Percentiles rank a stretch among this genome's conserved stretches.
Evolutionary conservation across 179 eudicot species (phyloP).

Genomic region (Silene vulgaris): DNA sequence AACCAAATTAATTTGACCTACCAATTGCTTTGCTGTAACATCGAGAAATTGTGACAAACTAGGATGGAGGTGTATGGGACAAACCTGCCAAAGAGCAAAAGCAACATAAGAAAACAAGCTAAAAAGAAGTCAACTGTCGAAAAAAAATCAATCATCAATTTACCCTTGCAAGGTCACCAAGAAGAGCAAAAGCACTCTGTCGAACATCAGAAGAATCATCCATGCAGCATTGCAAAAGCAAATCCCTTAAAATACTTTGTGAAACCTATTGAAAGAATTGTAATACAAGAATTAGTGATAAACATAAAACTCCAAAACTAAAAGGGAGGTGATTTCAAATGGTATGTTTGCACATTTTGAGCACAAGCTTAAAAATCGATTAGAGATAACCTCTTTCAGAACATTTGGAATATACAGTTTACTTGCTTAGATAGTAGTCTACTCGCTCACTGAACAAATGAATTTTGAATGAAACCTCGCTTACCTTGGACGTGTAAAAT

Average conservation of each 20-base stretch:
- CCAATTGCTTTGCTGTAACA: slow-evolving; percentile 81
- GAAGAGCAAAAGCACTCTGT: slow-evolving; percentile 96
- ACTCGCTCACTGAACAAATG: background rate
- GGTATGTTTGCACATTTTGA: background rate
- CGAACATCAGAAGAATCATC: slow-evolving; percentile 83
- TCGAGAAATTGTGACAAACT: slow-evolving; percentile 74
- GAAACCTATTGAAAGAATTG: slow-evolving; percentile 51
- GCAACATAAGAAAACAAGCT: background rate
- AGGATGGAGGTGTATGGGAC: slow-evolving; percentile 72
- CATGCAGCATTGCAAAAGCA: slow-evolving; percentile 89
- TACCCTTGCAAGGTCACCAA: slow-evolving; percentile 97
- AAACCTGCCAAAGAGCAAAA: slow-evolving; percentile 46
- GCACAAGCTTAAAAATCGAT: background rate
- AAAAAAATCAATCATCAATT: slow-evolving; percentile 23
- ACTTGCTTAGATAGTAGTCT: background rate
- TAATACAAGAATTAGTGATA: background rate
- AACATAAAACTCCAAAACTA: background rate
- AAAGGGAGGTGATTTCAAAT: background rate
- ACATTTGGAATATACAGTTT: background rate
- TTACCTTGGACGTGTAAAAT: too few species aligned
- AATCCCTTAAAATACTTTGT: slow-evolving; percentile 73
- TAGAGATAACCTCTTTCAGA: background rate
- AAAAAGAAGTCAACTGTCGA: background rate
- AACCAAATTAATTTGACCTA: slow-evolving; percentile 31
- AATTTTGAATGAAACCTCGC: background rate